phyloP scores from a whole-genome alignment of 495 filamentous ascomycete genomes.

The Neurospora sp. region DNA sequence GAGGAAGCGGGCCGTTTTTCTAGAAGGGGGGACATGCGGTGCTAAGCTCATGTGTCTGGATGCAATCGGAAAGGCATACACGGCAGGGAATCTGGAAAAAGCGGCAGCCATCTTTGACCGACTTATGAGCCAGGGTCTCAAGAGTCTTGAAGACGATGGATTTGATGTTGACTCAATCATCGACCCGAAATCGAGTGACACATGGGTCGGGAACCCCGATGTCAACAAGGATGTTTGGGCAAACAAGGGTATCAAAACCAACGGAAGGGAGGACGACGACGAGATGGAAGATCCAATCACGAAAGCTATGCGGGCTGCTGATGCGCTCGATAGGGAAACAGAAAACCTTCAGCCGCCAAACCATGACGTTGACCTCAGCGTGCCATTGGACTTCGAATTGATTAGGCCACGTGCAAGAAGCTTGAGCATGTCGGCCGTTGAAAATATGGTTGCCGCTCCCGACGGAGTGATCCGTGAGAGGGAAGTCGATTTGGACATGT shows the following conservation, averaged over 20 bases:
- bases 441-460: conserved; percentile 15
- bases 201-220: not conserved
- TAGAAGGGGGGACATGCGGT: conserved; percentile 40
- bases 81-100: conserved; percentile 27
- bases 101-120: conserved; percentile 35
- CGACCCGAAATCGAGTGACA: not conserved
- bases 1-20: conserved; percentile 38
- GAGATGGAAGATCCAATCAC: conserved; percentile 27
- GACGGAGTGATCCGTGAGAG: not conserved
- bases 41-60: conserved; percentile 34
- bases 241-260: not conserved
- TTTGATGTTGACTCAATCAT: not conserved
- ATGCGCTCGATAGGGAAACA: conserved; percentile 38
- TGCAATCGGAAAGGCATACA: conserved; percentile 32
- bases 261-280: not conserved
- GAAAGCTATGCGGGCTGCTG: conserved; percentile 40
- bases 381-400: conserved; percentile 9
- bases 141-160: conserved; percentile 17
- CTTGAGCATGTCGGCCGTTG: conserved; percentile 23
- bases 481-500: not conserved
- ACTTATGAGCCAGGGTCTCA: conserved; percentile 31
- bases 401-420: conserved; percentile 22
- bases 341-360: conserved; percentile 29
- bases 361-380: conserved; percentile 28
- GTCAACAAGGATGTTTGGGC: not conserved